phyloP scores from a whole-genome alignment of 129 eudicot genomes.

The Chrysanthemum seticuspe region DNA sequence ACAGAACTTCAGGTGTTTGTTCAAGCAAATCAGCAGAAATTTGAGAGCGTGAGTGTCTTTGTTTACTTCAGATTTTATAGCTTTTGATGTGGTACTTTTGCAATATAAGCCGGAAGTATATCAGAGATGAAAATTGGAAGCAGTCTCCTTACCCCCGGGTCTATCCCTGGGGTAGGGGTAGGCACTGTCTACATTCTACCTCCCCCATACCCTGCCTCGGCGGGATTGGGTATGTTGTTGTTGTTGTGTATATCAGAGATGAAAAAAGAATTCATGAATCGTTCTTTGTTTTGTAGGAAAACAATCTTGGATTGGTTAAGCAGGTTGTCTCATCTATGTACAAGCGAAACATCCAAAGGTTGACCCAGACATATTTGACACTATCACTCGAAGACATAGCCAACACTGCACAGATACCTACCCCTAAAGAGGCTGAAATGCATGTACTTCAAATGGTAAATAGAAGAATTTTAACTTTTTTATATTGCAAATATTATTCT shows the following conservation, averaged over 20 bases:
- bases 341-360: slow-evolving; percentile 90
- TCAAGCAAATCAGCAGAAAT: slow-evolving; percentile 62
- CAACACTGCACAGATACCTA: slow-evolving; percentile 63
- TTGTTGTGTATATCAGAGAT: background rate
- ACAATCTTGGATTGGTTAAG: slow-evolving; percentile 88
- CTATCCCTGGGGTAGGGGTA: too few species aligned
- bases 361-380: slow-evolving; percentile 94
- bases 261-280: background rate
- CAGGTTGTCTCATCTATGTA: slow-evolving; percentile 87
- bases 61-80: slow-evolving; percentile 3
- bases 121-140: background rate
- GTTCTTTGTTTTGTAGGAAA: slow-evolving; percentile 49
- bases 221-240: too few species aligned
- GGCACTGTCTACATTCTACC: too few species aligned
- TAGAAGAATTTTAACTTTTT: background rate
- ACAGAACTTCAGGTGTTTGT: slow-evolving; percentile 66
- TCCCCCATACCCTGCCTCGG: too few species aligned
- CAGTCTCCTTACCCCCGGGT: too few species aligned
- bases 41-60: slow-evolving; percentile 66
- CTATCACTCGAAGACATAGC: slow-evolving; percentile 95
- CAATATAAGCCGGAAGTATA: background rate
- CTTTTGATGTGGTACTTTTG: slow-evolving; percentile 7
- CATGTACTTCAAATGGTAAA: slow-evolving; percentile 97
- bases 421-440: slow-evolving; percentile 94
- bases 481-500: too few species aligned